Evolutionary conservation across 345 rosid genomes (phyloP).

Genomic region (Euphorbia peplus): DNA sequence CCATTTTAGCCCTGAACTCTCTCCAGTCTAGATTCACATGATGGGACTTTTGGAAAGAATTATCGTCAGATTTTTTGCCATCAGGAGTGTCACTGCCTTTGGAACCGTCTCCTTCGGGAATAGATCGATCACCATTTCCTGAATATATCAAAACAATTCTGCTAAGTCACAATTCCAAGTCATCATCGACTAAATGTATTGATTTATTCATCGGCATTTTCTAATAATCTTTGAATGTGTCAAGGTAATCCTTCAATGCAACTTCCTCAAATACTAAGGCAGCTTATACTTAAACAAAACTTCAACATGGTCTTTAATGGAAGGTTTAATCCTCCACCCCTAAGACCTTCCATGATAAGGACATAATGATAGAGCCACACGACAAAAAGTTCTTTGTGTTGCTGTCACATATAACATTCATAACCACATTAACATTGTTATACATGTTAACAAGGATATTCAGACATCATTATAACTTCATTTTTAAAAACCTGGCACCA

Average conservation of each 20-base stretch:
- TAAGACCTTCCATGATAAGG: background rate
- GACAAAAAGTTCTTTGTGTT: background rate
- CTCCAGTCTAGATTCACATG: constrained; percentile 65
- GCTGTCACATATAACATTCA: too few relatives aligned
- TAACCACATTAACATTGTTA: background rate
- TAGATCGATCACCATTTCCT: constrained; percentile 55
- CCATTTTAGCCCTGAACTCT: constrained; percentile 81
- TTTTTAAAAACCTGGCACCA: background rate
- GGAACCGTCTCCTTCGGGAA: constrained; percentile 53
- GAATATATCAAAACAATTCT: background rate
- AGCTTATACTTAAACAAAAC: background rate
- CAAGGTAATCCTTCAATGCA: background rate
- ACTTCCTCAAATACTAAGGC: too few relatives aligned
- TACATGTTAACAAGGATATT: too few relatives aligned
- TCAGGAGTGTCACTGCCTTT: constrained; percentile 53
- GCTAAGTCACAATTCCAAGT: background rate
- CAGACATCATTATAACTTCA: too few relatives aligned
- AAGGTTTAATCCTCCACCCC: background rate
- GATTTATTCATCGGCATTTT: background rate
- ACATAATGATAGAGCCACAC: background rate
- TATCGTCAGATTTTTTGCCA: constrained; percentile 50
- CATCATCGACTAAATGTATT: background rate
- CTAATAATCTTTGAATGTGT: background rate
- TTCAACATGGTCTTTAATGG: background rate
- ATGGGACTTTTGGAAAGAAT: constrained; percentile 51